phyloP scores from a whole-genome alignment of 2,329 filamentous ascomycete genomes.

The Lecanicillium sp. region DNA sequence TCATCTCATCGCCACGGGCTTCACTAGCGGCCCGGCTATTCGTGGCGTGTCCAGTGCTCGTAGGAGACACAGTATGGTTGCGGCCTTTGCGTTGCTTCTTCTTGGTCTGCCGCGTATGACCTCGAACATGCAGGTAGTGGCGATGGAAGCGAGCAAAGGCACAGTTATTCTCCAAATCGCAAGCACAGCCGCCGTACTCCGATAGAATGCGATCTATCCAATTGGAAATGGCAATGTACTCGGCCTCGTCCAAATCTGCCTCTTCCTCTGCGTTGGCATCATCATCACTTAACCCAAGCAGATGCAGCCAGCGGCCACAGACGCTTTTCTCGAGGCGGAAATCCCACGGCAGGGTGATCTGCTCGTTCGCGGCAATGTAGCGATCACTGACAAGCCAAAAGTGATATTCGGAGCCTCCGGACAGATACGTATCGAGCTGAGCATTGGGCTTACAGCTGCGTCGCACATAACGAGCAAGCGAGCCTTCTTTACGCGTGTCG shows the following conservation, averaged over 20 bases:
- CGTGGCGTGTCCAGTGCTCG: constrained; percentile 51
- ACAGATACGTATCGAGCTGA: constrained; percentile 77
- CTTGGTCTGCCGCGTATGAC: constrained; percentile 33
- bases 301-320: constrained; percentile 44
- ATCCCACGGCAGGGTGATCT: constrained; percentile 60
- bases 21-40: constrained; percentile 59
- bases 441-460: constrained; percentile 89
- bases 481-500: constrained; percentile 83
- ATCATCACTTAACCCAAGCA: constrained; percentile 56
- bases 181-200: constrained; percentile 74
- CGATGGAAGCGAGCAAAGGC: constrained; percentile 56
- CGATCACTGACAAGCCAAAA: constrained; percentile 88
- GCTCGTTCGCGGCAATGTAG: constrained; percentile 57
- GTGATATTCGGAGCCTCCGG: constrained; percentile 70
- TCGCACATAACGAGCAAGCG: constrained; percentile 77
- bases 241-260: constrained; percentile 47
- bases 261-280: constrained; percentile 39
- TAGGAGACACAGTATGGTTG: constrained; percentile 49
- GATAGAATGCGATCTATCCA: constrained; percentile 65
- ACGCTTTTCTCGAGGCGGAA: constrained; percentile 52
- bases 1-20: constrained; percentile 45
- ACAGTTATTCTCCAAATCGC: constrained; percentile 54
- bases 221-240: constrained; percentile 50
- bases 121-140: constrained; percentile 40
- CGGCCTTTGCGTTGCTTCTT: constrained; percentile 49